phyloP scores from a whole-genome alignment of 805 yeast genomes.

The Metschnikowia cubensis region DNA sequence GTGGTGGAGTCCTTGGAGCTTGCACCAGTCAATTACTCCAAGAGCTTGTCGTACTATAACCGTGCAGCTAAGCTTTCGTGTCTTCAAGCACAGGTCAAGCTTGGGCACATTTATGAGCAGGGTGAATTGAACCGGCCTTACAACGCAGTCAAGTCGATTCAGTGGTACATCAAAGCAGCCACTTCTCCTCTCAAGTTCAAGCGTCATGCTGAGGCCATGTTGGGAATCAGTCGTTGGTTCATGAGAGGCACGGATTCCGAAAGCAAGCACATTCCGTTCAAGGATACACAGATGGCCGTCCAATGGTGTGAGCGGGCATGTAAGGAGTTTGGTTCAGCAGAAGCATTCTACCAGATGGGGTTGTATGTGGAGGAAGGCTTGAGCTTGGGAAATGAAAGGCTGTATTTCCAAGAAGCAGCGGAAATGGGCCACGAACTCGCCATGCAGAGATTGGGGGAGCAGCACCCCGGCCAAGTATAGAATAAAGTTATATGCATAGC shows the following conservation, averaged over 20 bases:
- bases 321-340: conserved; percentile 35
- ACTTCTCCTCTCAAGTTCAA: conserved; percentile 36
- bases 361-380: conserved; percentile 35
- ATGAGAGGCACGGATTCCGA: conserved; percentile 32
- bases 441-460: neutral
- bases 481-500: neutral
- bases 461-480: neutral
- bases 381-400: conserved; percentile 23
- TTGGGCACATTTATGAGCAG: conserved; percentile 40
- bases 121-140: conserved; percentile 40
- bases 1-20: conserved; percentile 29
- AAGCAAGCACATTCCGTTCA: conserved; percentile 33
- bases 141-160: conserved; percentile 41
- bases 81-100: conserved; percentile 37
- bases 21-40: conserved; percentile 42
- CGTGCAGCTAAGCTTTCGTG: conserved; percentile 39
- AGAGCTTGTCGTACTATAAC: conserved; percentile 39
- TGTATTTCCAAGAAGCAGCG: conserved; percentile 34
- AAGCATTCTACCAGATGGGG: conserved; percentile 40
- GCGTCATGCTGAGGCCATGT: conserved; percentile 44
- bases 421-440: conserved; percentile 32
- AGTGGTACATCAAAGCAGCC: conserved; percentile 42
- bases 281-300: conserved; percentile 35
- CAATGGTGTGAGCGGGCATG: conserved; percentile 44
- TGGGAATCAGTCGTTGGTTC: conserved; percentile 42